phyloP scores from a whole-genome alignment of 306 rosid species.

The Coriaria nepalensis region DNA sequence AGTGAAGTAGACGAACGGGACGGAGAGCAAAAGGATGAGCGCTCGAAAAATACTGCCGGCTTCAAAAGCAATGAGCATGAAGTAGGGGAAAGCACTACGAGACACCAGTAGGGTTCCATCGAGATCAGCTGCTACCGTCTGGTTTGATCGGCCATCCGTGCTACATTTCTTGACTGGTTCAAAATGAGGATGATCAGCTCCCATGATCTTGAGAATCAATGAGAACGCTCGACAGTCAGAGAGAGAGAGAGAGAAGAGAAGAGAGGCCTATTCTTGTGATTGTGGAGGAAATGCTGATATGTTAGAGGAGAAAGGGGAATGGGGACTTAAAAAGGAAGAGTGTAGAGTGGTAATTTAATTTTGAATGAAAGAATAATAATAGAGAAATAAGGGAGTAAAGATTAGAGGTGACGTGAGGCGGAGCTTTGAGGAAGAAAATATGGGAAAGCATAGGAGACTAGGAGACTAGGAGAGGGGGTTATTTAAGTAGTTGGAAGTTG shows the following conservation, averaged over 20 bases:
- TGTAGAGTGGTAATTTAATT: too few species aligned
- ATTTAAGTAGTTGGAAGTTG: conserved; percentile 38
- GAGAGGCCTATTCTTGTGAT: background rate
- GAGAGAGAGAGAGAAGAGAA: background rate
- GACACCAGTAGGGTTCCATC: conserved; percentile 79
- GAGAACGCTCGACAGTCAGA: background rate
- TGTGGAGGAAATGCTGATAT: background rate
- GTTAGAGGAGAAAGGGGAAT: background rate
- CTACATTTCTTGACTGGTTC: conserved; percentile 51
- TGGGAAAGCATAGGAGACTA: too few species aligned
- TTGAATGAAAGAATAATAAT: too few species aligned
- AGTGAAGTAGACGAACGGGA: conserved; percentile 52
- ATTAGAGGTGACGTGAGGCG: too few species aligned
- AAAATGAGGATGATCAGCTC: conserved; percentile 32
- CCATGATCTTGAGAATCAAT: conserved; percentile 22
- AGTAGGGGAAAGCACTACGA: conserved; percentile 64
- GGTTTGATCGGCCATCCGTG: conserved; percentile 44
- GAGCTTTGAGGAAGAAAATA: too few species aligned
- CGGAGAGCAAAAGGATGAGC: conserved; percentile 33
- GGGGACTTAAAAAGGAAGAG: too few species aligned
- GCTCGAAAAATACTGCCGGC: conserved; percentile 72
- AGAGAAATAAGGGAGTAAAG: too few species aligned
- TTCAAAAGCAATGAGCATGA: conserved; percentile 79
- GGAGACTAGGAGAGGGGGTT: too few species aligned
- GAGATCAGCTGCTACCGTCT: conserved; percentile 66